A percentile compares a stretch with the other conserved stretches of the same genome.
These are phyloP conservation scores for Myxozyma melibiosi DNA, from an alignment of 805 yeast species.

Conservation along the genomic window DNA sequence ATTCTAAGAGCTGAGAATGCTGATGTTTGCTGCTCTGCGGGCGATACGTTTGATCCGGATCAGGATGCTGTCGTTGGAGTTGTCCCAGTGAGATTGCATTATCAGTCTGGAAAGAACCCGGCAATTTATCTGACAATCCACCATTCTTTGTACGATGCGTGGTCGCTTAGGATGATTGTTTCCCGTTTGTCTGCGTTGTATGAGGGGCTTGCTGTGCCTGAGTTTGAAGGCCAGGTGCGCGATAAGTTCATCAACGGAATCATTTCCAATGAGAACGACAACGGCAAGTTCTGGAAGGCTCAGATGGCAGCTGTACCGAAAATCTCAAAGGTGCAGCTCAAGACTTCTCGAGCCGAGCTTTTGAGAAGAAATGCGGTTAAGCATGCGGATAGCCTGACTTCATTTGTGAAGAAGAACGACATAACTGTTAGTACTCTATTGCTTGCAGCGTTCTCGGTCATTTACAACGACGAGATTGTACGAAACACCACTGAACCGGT, in stretches of 20 bases:
- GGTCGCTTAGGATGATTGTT: conserved; percentile 32
- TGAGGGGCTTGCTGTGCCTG: not conserved
- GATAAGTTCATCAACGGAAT: not conserved
- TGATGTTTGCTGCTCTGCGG: not conserved
- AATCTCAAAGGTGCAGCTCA: not conserved
- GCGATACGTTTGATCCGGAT: not conserved
- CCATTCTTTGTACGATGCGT: conserved; percentile 38
- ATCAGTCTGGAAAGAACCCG: not conserved
- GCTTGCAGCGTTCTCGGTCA: conserved; percentile 24
- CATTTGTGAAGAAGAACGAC: not conserved
- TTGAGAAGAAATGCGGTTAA: not conserved
- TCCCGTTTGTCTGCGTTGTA: conserved; percentile 13
- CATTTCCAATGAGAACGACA: not conserved
- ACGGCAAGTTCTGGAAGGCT: not conserved
- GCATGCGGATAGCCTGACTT: not conserved
- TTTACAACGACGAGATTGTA: not conserved
- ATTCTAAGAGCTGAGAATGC: not conserved
- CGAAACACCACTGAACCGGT: not conserved
- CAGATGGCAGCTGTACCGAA: not conserved
- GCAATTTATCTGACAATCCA: conserved; percentile 31
- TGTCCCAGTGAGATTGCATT: conserved; percentile 20
- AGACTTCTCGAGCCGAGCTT: not conserved
- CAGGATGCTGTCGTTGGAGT: not conserved
- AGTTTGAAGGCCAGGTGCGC: not conserved
- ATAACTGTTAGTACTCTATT: conserved; percentile 1